Evolutionary conservation across 2,329 filamentous ascomycete species (phyloP).

Genomic region (Trichoderma sp.): DNA sequence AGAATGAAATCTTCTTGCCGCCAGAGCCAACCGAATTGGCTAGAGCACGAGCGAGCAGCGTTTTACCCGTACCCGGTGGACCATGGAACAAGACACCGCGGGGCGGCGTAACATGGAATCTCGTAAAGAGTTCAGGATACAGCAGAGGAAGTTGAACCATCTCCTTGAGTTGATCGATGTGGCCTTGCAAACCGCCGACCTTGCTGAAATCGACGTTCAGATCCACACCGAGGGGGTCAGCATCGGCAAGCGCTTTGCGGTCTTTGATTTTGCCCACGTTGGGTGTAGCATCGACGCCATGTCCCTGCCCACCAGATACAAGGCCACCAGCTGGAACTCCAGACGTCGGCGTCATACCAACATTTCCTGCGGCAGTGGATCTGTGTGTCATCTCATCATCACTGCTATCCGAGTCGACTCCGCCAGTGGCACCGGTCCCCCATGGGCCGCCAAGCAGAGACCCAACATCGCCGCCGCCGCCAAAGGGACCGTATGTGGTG

Average conservation of each 20-base stretch:
- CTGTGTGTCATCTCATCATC: conserved; percentile 82
- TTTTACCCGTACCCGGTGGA: conserved; percentile 96
- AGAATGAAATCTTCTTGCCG: conserved; percentile 95
- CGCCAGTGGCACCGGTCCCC: conserved; percentile 72
- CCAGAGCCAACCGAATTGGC: conserved; percentile 88
- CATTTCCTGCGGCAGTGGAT: conserved; percentile 56
- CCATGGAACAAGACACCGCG: conserved; percentile 96
- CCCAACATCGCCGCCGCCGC: conserved; percentile 73
- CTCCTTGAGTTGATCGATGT: conserved; percentile 97
- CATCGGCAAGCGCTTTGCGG: conserved; percentile 86
- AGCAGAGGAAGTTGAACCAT: conserved; percentile 95
- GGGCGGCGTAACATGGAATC: conserved; percentile 90
- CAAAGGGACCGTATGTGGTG: conserved; percentile 90
- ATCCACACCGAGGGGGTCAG: conserved; percentile 91
- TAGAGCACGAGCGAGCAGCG: conserved; percentile 87
- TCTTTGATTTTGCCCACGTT: conserved; percentile 95
- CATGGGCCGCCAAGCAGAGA: conserved; percentile 74
- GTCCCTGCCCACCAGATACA: conserved; percentile 43
- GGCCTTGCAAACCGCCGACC: conserved; percentile 86
- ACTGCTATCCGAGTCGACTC: conserved; percentile 91
- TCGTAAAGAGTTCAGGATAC: conserved; percentile 90
- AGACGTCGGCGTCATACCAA: conserved; percentile 62
- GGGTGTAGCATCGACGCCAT: conserved; percentile 57
- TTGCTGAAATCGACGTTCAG: conserved; percentile 91
- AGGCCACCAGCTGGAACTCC: conserved; percentile 50